Base-by-base conservation (phyloP, 2,329 filamentous ascomycete species). In the Neofusicoccum sp. region DNA sequence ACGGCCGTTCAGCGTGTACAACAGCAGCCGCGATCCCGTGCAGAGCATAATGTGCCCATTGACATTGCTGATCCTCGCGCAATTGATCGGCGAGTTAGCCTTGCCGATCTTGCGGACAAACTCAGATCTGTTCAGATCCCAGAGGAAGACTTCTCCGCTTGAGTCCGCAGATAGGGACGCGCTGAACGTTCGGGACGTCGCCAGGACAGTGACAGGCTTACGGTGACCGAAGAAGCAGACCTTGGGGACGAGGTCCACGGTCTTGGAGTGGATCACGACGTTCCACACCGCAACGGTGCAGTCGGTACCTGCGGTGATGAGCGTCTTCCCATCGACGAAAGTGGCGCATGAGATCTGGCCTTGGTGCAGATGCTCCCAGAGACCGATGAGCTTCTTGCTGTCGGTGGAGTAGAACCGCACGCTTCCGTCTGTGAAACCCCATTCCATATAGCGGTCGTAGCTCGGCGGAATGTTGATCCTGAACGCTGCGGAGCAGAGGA, bases 331-430 rank as follows among this genome's bases (percentile, higher is more conserved):
- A 72, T 97, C 93, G 0, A 91, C 91, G 71, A 98, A 95, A 11
- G 89, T 81, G 0, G 91, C 88, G 60, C 87, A 87, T 0, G 92
- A 93, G 30, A 99, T 84, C 71, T 96, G 92, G 4, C 93, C 92
- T 61, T 93, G 88, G 71, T 99, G 95, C 2, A 97, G 81, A 70
- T 98, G 96, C 74, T 99, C 95, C 70, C 93, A 96, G 16, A 97
- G 82, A 0, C 93, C 93, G 36, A 96, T 86, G 24, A 89, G 81
- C 79, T 91, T 93, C 70, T 90, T 88, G 61, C 86, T 90, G 66
- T 96, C 91, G 49, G 89, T 87, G 60, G 89, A 86, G 76, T 91
- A 96, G 79, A 99, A 98, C 3, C 95, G 89, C 30, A 99, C 84
- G 66, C 91, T 96, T 67, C 90, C 91, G 73, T 99, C 95, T 0